Evolutionary conservation across 2,329 filamentous ascomycete species (phyloP).

Genomic region (Beauveria bassiana): DNA sequence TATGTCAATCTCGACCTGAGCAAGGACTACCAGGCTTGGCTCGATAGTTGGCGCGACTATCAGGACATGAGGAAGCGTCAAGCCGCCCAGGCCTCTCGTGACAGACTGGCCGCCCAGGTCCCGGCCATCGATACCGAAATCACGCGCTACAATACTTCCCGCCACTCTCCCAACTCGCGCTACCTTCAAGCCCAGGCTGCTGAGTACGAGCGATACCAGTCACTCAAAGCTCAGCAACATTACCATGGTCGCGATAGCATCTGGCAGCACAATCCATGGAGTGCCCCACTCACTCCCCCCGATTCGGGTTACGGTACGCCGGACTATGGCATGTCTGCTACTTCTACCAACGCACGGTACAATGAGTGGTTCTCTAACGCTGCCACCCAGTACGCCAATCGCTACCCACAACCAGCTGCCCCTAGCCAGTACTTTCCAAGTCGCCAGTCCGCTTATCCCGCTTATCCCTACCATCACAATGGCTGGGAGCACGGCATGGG

Average conservation of each 20-base stretch:
- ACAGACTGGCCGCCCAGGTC: conserved; percentile 41
- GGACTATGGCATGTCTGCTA: conserved; percentile 48
- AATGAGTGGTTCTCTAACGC: conserved; percentile 49
- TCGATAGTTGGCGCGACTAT: conserved; percentile 54
- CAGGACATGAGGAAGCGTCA: conserved; percentile 47
- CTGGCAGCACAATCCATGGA: conserved; percentile 39
- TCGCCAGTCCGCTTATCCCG: conserved; percentile 39
- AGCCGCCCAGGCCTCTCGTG: conserved; percentile 39
- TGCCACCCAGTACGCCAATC: conserved; percentile 34
- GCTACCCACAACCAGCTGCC: conserved; percentile 35
- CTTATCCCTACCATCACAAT: conserved; percentile 31
- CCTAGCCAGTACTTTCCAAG: conserved; percentile 34
- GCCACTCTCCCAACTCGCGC: conserved; percentile 30
- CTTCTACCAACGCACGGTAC: conserved; percentile 47
- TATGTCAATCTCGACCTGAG: conserved; percentile 77
- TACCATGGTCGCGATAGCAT: conserved; percentile 39
- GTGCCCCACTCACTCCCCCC: conserved; percentile 47
- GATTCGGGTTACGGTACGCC: conserved; percentile 56
- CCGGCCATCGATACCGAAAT: conserved; percentile 39
- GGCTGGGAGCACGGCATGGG: conserved; percentile 44
- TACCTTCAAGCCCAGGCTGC: conserved; percentile 49
- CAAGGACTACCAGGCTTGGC: conserved; percentile 60
- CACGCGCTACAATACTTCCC: conserved; percentile 30
- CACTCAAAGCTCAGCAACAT: conserved; percentile 34
- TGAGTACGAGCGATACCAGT: conserved; percentile 44